Percentiles rank a stretch among this genome's conserved stretches.
Conservation (phyloP, 1,284 basidiomycete genomes). For the Flammula alnicola region DNA sequence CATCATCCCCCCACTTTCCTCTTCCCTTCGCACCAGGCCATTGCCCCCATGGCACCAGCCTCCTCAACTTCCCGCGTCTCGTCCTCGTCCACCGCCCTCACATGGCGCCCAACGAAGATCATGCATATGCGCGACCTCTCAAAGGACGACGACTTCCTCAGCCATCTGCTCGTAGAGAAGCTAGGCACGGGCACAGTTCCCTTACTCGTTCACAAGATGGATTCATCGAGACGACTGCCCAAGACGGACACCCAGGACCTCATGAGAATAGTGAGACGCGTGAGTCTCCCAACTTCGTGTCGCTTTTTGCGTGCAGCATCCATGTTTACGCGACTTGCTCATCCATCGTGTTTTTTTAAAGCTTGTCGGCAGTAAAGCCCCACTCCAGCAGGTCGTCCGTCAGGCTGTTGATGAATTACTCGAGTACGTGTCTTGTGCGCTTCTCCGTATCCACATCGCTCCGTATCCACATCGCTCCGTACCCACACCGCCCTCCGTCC, state of each 20-base stretch:
- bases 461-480: conserved; percentile 14
- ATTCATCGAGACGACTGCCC: conserved; percentile 70
- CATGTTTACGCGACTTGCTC: conserved; percentile 34
- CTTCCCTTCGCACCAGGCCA: conserved; percentile 21
- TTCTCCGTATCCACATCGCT: too few relatives aligned
- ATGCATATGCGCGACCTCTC: conserved; percentile 88
- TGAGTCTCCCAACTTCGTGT: conserved; percentile 45
- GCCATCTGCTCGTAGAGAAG: conserved; percentile 83
- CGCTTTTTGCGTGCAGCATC: conserved; percentile 24
- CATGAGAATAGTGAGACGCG: conserved; percentile 74
- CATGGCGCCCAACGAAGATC: conserved; percentile 80
- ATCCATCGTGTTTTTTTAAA: conserved; percentile 35
- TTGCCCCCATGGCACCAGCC: conserved; percentile 42
- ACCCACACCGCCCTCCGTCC: conserved; percentile 20
- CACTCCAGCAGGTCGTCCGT: conserved; percentile 57
- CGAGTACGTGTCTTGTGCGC: conserved; percentile 57
- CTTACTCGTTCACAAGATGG: conserved; percentile 86
- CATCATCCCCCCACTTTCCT: conserved; percentile 21
- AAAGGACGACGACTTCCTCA: conserved; percentile 86
- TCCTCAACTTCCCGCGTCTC: conserved; percentile 33
- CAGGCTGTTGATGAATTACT: conserved; percentile 77
- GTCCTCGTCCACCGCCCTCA: conserved; percentile 34
- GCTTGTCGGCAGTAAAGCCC: conserved; percentile 62
- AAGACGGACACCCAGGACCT: conserved; percentile 71
- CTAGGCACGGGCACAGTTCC: conserved; percentile 76